These are phyloP conservation scores for Cupressus sempervirens DNA, from an alignment of 75 land plant species.

Conservation along the genomic window DNA sequence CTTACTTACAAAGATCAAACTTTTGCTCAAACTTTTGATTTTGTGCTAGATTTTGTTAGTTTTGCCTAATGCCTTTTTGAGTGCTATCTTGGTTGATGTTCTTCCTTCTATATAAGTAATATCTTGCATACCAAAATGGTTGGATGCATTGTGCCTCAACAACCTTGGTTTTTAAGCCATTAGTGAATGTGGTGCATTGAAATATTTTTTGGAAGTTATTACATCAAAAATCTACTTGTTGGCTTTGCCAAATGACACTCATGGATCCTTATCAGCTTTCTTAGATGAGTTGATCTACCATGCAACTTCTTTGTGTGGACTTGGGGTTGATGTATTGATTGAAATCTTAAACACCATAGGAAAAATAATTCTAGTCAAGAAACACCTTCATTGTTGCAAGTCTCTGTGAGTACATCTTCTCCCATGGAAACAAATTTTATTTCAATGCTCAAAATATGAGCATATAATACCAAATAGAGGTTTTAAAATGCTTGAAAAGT, in stretches of 20 bases:
- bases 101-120: conserved; percentile 82
- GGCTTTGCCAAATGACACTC: conserved; percentile 67
- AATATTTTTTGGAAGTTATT: conserved; percentile 86
- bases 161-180: conserved; percentile 80
- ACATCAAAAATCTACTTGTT: conserved; percentile 74
- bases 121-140: conserved; percentile 78
- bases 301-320: conserved; percentile 70
- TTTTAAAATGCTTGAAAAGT: too few relatives aligned
- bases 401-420: conserved; percentile 28
- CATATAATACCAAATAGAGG: too few relatives aligned
- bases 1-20: conserved; percentile 96
- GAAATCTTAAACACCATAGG: conserved; percentile 69
- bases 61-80: conserved; percentile 81
- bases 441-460: too few relatives aligned
- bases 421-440: conserved; percentile 83
- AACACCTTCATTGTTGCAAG: conserved; percentile 20
- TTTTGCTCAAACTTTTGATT: too few relatives aligned
- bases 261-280: conserved; percentile 71
- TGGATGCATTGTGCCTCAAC: conserved; percentile 93
- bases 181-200: too few relatives aligned
- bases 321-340: conserved; percentile 89
- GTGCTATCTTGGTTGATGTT: conserved; percentile 78
- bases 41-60: conserved; percentile 77
- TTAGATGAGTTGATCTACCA: conserved; percentile 97
- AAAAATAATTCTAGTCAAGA: conserved; percentile 51